Evolutionary conservation across 345 rosid species (phyloP), one percentile per base, ranked within the genome.

Genomic region (Mallotus nudiflorus): DNA sequence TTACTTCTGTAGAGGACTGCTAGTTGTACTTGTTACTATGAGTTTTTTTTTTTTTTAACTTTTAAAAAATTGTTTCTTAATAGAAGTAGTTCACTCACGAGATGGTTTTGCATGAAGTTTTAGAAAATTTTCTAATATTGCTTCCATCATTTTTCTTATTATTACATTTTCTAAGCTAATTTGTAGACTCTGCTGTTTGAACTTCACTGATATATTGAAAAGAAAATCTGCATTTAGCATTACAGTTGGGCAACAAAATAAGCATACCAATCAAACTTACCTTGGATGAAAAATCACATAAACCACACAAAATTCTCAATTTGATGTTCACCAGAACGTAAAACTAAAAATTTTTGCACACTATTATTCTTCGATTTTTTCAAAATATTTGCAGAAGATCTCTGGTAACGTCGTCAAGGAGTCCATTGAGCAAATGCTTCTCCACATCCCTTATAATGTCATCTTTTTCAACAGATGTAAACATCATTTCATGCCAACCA

Each of bases 401-500:
- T 72, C 72, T 76, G 53, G 88, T 71, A 45, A 90, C 70, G 77
- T 89, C 97, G 6, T 88, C 93, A 20, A 92, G 69, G 16, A 95
- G 88, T 66, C 82, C 87, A 63, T 60, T 85, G 59, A 90, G 85
- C 72, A 95, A 62, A 62, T 71, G 77, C 83, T 80, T 83, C 85
- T 92, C 98, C 66, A 89, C 85, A 56, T 89, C 97, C 70, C 86
- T 86, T 44, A 81, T 65, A 68, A 88, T 88, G 50, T 92, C 96
- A 39, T 90, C 92, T 72, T 84, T 89, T 73, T 89, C 96, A 24
- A 80, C 66, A 67, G 84, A 83, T 19, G 81, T 81, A 31, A 72
- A 45, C 85, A 69, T 78, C 44, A 33, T 69, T 45, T 70, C 74
- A 10, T 85, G 78, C 99, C 99, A 92, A 18, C 92, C 93, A 68